Evolutionary conservation across 2,329 filamentous ascomycete species (phyloP), one percentile per base, ranked within the genome.

Genomic region (Pseudophaeomoniella oleicola): DNA sequence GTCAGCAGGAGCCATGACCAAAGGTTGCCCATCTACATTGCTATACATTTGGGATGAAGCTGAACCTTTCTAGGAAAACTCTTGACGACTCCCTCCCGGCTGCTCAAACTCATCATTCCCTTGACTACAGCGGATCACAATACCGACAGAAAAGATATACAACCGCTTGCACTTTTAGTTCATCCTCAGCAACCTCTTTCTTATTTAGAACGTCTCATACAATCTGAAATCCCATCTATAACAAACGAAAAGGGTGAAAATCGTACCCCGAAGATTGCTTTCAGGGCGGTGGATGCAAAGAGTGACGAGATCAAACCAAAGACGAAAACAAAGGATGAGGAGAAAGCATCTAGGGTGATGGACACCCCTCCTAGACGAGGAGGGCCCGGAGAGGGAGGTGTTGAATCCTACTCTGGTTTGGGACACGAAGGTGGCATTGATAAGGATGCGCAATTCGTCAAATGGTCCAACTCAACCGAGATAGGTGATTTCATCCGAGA

Each of bases 401-500:
- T 82, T 1, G 79, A 82, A 31, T 75, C 72, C 0, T 86, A 84
- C 51, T 79, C 73, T 18, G 80, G 81, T 0, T 66, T 78, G 1
- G 81, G 81, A 2, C 76, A 70, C 32, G 75, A 82, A 47, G 69
- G 53, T 52, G 43, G 60, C 12, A 62, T 54, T 16, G 54, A 52
- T 39, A 64, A 56, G n/a, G 47, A 54, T 14, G 48, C 53, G 39
- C 71, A 74, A 37, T 90, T 88, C 63, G 83, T 94, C 2, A 77
- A 85, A 18, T 94, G 87, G 87, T 86, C 80, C 32, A 75, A 77
- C 30, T 83, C 78, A 18, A 94, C 87, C 1, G 87, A 94, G 54
- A 81, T 94, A 19, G 87, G 87, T 6, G 87, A 94, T 59, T 94
- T 94, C 51, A 90, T 94, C 45, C 76, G 85, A 5, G 87, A 94